Conservation (phyloP, 2,329 filamentous ascomycete species). For the Arthrobotrys iridis region DNA sequence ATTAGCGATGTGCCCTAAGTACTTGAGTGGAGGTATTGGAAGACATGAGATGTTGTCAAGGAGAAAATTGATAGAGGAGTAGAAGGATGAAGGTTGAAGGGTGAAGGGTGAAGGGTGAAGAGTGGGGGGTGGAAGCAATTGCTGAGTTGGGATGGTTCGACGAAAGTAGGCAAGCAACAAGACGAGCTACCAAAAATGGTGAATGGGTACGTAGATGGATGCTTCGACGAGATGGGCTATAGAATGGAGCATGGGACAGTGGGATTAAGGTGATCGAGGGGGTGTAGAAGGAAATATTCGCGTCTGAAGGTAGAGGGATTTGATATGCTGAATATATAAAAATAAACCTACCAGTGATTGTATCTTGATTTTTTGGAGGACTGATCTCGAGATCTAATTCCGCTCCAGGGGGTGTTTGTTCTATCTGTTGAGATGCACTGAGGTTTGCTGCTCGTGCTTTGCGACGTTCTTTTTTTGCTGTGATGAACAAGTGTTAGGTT, state of each 20-base stretch:
- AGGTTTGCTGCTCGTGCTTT: slow-evolving; percentile 18
- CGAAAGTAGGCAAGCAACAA: no score
- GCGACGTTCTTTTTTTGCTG: slow-evolving; percentile 41
- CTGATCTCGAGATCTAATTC: not conserved
- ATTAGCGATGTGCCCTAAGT: not conserved
- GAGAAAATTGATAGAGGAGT: no score
- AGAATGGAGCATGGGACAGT: no score
- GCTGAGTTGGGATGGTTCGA: no score
- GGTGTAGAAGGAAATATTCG: not conserved
- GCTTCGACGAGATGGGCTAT: no score
- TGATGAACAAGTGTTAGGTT: not conserved
- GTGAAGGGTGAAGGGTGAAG: no score
- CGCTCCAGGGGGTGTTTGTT: not conserved
- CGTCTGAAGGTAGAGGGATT: not conserved
- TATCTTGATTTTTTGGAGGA: not conserved
- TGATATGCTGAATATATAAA: not conserved
- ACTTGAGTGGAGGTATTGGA: no score
- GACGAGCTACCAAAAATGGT: no score
- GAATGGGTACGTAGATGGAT: no score
- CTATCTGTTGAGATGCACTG: not conserved
- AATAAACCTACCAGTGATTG: not conserved
- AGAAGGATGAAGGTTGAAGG: no score
- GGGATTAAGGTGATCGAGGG: not conserved
- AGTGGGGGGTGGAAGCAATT: no score
- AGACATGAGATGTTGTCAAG: no score